Evolutionary conservation across 2,329 filamentous ascomycete genomes (phyloP).

Genomic region (Trichoderma lentiforme): DNA sequence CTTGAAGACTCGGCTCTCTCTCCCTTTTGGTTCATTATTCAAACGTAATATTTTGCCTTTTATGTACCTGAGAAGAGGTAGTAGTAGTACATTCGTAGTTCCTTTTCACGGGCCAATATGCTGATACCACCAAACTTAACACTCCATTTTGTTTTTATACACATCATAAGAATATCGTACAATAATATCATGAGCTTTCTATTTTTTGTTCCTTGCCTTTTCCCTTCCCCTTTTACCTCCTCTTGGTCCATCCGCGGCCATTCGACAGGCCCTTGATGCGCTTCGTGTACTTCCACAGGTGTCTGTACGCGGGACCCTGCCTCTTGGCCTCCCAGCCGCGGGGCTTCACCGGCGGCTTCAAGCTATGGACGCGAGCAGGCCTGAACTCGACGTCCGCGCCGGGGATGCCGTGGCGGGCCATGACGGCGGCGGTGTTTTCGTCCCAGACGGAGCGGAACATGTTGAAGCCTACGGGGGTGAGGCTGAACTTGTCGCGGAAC

Average conservation of each 20-base stretch:
- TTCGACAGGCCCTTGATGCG: conserved; percentile 49
- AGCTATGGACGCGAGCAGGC: conserved; percentile 68
- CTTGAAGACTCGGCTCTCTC: neutral
- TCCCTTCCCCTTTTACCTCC: conserved; percentile 28
- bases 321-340: conserved; percentile 66
- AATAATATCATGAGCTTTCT: conserved; percentile 16
- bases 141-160: conserved; percentile 1
- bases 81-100: neutral
- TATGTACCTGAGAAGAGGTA: neutral
- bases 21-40: neutral
- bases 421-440: conserved; percentile 79
- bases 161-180: conserved; percentile 16
- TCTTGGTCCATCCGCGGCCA: conserved; percentile 41
- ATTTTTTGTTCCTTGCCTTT: conserved; percentile 1
- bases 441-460: conserved; percentile 92
- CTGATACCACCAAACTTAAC: neutral
- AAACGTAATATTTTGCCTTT: neutral
- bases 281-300: conserved; percentile 64
- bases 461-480: conserved; percentile 75
- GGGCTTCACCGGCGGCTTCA: conserved; percentile 59
- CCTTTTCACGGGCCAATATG: neutral
- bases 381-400: conserved; percentile 83
- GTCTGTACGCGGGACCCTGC: conserved; percentile 61
- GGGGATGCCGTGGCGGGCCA: conserved; percentile 71
- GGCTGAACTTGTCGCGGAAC: conserved; percentile 65